phyloP scores from a whole-genome alignment of 495 filamentous ascomycete genomes.

The Parathielavia hyrcaniae region DNA sequence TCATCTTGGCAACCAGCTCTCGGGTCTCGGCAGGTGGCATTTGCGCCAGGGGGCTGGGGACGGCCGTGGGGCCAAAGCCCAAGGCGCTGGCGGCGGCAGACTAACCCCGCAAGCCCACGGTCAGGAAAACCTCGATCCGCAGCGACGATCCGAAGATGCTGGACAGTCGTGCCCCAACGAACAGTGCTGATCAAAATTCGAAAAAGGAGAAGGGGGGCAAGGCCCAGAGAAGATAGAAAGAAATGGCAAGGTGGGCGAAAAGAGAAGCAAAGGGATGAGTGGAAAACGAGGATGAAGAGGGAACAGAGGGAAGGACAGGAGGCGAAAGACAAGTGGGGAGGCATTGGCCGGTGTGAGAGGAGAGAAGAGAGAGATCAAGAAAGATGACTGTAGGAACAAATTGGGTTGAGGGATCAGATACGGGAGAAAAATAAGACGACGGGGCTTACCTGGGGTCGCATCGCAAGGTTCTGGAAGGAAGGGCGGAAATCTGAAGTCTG shows the following conservation, averaged over 20 bases:
- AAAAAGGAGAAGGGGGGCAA: too few relatives aligned
- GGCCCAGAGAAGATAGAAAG: too few relatives aligned
- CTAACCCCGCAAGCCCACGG: neutral
- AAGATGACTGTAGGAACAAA: neutral
- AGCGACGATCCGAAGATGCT: too few relatives aligned
- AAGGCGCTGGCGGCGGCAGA: neutral
- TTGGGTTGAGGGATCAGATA: neutral
- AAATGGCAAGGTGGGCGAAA: too few relatives aligned
- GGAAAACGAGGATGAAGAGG: too few relatives aligned
- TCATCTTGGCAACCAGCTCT: neutral
- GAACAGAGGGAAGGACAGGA: neutral
- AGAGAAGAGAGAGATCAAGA: too few relatives aligned
- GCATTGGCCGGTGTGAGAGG: too few relatives aligned
- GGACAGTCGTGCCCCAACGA: too few relatives aligned
- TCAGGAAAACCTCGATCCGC: neutral
- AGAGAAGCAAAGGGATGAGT: too few relatives aligned
- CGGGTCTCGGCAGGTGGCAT: neutral
- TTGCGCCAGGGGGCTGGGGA: neutral
- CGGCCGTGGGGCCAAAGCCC: neutral
- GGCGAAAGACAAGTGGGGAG: neutral
- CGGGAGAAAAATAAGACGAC: neutral
- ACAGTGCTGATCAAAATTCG: too few relatives aligned
- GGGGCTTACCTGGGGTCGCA: neutral
- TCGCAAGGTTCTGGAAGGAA: neutral
- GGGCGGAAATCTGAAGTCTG: neutral